Evolutionary conservation across 1,284 basidiomycete species (phyloP), one percentile per base, ranked within the genome.

Genomic region (Cryptococcus floricola): DNA sequence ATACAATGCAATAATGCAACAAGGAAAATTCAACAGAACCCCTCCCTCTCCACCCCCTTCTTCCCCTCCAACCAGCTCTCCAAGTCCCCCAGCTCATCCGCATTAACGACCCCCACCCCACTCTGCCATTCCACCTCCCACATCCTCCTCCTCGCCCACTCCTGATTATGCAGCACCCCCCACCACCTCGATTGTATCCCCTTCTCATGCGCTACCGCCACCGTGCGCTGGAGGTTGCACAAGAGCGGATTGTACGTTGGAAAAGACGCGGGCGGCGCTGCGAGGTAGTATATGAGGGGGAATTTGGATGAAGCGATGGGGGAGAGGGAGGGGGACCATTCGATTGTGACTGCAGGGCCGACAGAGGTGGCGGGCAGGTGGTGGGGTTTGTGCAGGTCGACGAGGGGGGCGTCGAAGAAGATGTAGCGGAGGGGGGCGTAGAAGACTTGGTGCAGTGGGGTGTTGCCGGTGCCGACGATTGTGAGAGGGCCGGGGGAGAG

Each of bases 171-270:
- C 3, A 65, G 58, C 5, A 66, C 62, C 9, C 71, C 73, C 73
- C 73, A 75, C 66, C 71, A 75, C 48, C 73, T 56, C 41, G 58
- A 59, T 50, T 68, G 59, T 27, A 75, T 74, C 10, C 71, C 72
- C 53, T 57, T 65, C 18, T 47, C 47, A 14, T 58, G 57, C 19
- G 68, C 66, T 8, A 64, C 53, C 5, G 48, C 43, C 39, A 56
- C 54, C 8, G 58, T 51, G 14, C 27, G 19, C 13, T 50, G 55
- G 31, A 70, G 46, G 6, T 56, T 53, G n/a, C 54, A 43, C 12
- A 51, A 48, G 16, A 57, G 46, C 2, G 54, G 34, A 28, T 58
- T 61, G 5, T 25, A 25, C 14, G 37, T 47, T 12, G 16, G 37
- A 19, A 25, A 14, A 6, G 12, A 16, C 1, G 19, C 23, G 31